These are phyloP conservation scores for Capsella bursapastoris DNA, from an alignment of 345 rosid species.

Conservation along the genomic window DNA sequence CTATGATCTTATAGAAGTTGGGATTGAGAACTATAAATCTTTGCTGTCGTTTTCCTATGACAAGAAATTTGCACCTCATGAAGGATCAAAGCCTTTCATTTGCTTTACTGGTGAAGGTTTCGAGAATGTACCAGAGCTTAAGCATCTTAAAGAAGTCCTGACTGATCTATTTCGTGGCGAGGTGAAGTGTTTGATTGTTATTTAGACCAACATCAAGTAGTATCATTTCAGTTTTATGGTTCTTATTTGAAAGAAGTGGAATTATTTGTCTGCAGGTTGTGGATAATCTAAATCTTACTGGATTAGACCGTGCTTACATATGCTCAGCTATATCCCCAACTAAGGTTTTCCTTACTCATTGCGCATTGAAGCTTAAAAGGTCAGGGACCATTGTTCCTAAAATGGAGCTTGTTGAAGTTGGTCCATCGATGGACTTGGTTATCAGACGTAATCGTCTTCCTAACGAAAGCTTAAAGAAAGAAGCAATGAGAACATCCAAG, in stretches of 20 bases:
- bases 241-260: background rate
- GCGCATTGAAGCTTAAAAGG: constrained; percentile 82
- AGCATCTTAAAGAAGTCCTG: constrained; percentile 88
- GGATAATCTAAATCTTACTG: constrained; percentile 84
- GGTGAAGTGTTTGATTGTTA: constrained; percentile 46
- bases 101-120: constrained; percentile 85
- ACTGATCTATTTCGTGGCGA: constrained; percentile 86
- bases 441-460: constrained; percentile 92
- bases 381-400: constrained; percentile 90
- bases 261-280: constrained; percentile 63
- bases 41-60: constrained; percentile 67
- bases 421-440: constrained; percentile 96
- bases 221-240: background rate
- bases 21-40: constrained; percentile 82
- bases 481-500: constrained; percentile 75
- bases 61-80: constrained; percentile 73
- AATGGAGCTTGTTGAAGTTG: constrained; percentile 90
- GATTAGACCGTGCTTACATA: constrained; percentile 79
- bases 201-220: background rate
- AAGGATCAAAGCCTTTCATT: constrained; percentile 88
- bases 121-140: constrained; percentile 75
- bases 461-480: constrained; percentile 74
- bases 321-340: constrained; percentile 81
- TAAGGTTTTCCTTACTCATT: constrained; percentile 73
- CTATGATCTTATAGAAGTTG: constrained; percentile 93